These are phyloP conservation scores for Aspergillus neoniger DNA, from an alignment of 2,329 filamentous ascomycete species.

Conservation along the genomic window DNA sequence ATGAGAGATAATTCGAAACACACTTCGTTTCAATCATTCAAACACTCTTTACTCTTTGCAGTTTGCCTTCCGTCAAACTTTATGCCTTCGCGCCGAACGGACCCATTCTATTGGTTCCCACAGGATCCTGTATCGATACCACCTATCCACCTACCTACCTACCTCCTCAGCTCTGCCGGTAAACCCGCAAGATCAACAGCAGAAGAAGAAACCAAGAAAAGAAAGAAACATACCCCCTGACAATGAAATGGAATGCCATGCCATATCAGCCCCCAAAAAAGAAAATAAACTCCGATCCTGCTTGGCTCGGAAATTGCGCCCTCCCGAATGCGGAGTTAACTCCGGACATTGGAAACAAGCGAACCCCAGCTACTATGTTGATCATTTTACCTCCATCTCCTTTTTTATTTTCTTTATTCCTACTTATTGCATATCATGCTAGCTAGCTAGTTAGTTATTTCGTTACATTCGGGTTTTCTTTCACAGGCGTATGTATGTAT, in stretches of 20 bases:
- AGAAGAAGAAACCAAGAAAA: too few species aligned
- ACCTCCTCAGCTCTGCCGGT: not conserved
- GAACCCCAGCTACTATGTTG: too few species aligned
- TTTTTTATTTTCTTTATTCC: too few species aligned
- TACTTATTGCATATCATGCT: too few species aligned
- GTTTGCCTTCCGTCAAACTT: too few species aligned
- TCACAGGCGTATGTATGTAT: too few species aligned
- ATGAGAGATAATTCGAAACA: conserved; percentile 1
- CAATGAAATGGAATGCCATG: not conserved
- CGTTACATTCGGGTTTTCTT: too few species aligned
- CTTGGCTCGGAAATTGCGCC: not conserved
- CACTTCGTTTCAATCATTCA: not conserved
- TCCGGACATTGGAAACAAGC: not conserved
- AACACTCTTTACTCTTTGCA: too few species aligned
- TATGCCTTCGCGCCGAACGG: not conserved
- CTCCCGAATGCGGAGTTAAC: not conserved
- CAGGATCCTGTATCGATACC: not conserved
- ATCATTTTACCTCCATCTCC: too few species aligned
- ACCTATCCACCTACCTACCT: not conserved
- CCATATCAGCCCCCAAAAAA: not conserved
- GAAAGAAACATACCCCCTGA: not conserved
- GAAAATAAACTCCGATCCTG: not conserved
- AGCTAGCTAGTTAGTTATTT: too few species aligned
- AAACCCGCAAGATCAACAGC: too few species aligned
- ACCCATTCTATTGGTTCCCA: too few species aligned